Percentiles rank a stretch among this genome's conserved stretches.
phyloP scores from a whole-genome alignment of 73 alveolate genomes.

The Blepharisma japonicum region DNA sequence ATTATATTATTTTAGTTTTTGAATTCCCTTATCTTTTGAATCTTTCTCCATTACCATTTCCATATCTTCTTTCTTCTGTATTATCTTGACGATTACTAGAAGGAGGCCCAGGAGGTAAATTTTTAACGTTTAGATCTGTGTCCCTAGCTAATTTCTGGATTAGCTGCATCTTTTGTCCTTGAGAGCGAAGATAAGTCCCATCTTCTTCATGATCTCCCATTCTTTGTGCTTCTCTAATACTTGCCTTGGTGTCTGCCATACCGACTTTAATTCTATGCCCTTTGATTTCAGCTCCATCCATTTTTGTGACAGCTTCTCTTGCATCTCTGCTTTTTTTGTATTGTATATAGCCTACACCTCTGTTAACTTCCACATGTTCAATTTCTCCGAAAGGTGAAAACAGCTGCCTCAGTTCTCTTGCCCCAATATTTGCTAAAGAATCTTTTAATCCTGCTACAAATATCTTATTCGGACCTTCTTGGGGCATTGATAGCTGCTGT shows the following conservation, averaged over 20 bases:
- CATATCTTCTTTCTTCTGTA: too few species aligned
- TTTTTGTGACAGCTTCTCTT: constrained; percentile 66
- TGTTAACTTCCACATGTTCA: constrained; percentile 84
- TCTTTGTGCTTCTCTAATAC: too few species aligned
- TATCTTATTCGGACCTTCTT: constrained; percentile 76
- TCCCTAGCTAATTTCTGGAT: too few species aligned
- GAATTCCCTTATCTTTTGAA: too few species aligned
- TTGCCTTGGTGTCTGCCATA: constrained; percentile 48
- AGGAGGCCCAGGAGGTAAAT: too few species aligned
- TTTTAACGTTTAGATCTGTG: too few species aligned
- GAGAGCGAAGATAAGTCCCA: too few species aligned
- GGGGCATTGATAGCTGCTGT: constrained; percentile 43
- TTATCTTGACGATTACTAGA: too few species aligned
- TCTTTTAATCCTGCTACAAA: constrained; percentile 85
- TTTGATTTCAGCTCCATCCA: constrained; percentile 75
- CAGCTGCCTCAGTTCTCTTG: constrained; percentile 71
- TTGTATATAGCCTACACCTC: constrained; percentile 72
- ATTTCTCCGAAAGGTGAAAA: constrained; percentile 92
- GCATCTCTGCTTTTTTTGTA: constrained; percentile 72
- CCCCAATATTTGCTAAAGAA: constrained; percentile 58
- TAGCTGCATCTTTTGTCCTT: too few species aligned
- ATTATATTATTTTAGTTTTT: too few species aligned
- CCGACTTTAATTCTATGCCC: constrained; percentile 71
- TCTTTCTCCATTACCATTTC: too few species aligned
- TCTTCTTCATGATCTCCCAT: too few species aligned